Base-by-base conservation (phyloP, 495 filamentous ascomycete genomes). In the Neurospora sp. region DNA sequence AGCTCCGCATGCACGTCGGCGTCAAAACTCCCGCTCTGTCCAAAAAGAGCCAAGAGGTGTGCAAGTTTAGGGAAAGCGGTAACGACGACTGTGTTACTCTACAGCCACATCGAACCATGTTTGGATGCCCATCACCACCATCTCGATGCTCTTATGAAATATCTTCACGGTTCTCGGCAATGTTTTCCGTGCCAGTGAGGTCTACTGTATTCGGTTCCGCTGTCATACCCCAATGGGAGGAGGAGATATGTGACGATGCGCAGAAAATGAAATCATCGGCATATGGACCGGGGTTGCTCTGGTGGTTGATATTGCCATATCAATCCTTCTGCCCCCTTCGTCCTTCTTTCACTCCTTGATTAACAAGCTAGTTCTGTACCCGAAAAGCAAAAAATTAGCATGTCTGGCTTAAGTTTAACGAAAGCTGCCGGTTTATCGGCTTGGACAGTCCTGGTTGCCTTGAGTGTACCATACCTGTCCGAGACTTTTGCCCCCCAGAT, bases 401-500 rank as follows among this genome's bases (percentile, higher is more conserved):
- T 79, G 75, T 35, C 72, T 14, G 22, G 22, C 1, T 14, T n/a
- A 2, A 68, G 66, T 40, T 22, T 72, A 3, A 70, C 48, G n/a
- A 78, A 80, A 44, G 59, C 73, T 0, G 74, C 75, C 40, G 73
- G 78, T 68, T 14, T 78, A 44, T 77, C 74, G n/a, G 75, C 74
- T 20, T 73, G 74, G 8, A 75, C 75, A 0, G 70, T 74, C 3
- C 74, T 81, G 20, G 70, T 80, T 48, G 77, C 76, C 3, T 27
- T 81, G 11, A 44, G 71, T 31, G 35, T 76, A 27, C 78, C 79
- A 5, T 75, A 76, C 40, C 69, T 81, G 6, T 46, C 75, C 11
- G 53, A 40, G 10, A 31, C 78, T 16, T 20, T 79, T 3, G 59
- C 76, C 3, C 76, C 75, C 12, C 69, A 40, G 1, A 35, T 66